A percentile compares a stretch with the other conserved stretches of the same genome.
Evolutionary conservation across 306 rosid species (phyloP).

Genomic region (Corylus avellana): DNA sequence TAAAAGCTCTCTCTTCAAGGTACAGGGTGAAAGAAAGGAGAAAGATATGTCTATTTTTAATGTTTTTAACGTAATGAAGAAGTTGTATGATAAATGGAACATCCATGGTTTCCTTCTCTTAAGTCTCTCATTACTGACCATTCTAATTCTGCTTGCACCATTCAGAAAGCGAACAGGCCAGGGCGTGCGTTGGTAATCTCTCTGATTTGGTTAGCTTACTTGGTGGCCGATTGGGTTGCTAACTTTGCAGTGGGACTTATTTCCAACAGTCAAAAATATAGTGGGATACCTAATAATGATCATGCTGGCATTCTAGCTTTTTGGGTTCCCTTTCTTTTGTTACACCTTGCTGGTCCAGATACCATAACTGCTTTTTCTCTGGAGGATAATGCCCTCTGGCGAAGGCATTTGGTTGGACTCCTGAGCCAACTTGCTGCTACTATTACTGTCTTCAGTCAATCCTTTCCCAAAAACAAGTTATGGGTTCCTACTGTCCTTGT

Average conservation of each 20-base stretch:
- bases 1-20: neutral
- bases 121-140: constrained; percentile 36
- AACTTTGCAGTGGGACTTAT: constrained; percentile 39
- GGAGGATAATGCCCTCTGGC: constrained; percentile 53
- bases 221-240: constrained; percentile 51
- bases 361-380: constrained; percentile 54
- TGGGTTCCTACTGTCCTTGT: constrained; percentile 34
- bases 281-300: too few relatives aligned
- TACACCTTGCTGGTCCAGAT: constrained; percentile 62
- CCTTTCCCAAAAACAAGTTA: constrained; percentile 36
- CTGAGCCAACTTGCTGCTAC: constrained; percentile 33
- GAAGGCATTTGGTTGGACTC: constrained; percentile 46
- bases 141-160: constrained; percentile 37
- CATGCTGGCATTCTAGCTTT: constrained; percentile 28
- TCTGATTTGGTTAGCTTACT: constrained; percentile 38
- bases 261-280: constrained; percentile 24
- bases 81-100: constrained; percentile 47
- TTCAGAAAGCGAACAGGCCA: constrained; percentile 30
- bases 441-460: constrained; percentile 38
- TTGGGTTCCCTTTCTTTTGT: constrained; percentile 54
- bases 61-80: constrained; percentile 10
- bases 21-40: neutral
- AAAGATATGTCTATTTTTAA: constrained; percentile 4
- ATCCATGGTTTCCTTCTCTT: constrained; percentile 31
- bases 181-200: constrained; percentile 1